Conservation (phyloP, 1,139 yeast species). For the Suhomyces chickasaworum region DNA sequence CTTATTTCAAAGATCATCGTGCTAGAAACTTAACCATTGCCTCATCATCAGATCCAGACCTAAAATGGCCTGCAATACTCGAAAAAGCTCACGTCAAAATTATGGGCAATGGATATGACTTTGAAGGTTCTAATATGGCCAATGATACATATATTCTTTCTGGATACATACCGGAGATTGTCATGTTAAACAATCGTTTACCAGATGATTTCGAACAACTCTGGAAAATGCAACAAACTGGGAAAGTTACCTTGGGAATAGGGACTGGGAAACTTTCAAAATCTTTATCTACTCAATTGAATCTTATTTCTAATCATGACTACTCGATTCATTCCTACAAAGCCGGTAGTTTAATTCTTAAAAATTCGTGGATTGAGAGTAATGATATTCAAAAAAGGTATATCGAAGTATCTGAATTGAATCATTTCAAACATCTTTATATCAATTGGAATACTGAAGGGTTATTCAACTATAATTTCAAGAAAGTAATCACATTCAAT, state of each 20-base stretch:
- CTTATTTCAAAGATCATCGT: conserved; percentile 23
- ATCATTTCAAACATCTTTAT: conserved; percentile 59
- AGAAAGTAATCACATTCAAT: conserved; percentile 39
- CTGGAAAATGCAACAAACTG: conserved; percentile 36
- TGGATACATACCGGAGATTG: conserved; percentile 77
- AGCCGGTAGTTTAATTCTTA: conserved; percentile 29
- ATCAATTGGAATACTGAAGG: conserved; percentile 63
- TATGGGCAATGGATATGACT: conserved; percentile 61
- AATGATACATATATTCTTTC: conserved; percentile 66
- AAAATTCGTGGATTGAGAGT: conserved; percentile 55
- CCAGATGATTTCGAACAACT: conserved; percentile 28
- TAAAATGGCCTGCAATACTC: conserved; percentile 70
- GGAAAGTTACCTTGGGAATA: conserved; percentile 54
- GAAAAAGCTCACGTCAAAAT: conserved; percentile 77
- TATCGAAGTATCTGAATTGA: conserved; percentile 32
- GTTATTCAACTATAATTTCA: conserved; percentile 30
- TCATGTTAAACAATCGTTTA: conserved; percentile 30
- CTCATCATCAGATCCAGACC: conserved; percentile 40
- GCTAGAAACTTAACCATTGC: conserved; percentile 33
- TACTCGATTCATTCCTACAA: conserved; percentile 47
- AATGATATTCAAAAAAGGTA: conserved; percentile 21
- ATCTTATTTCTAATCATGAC: conserved; percentile 66
- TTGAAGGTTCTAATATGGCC: conserved; percentile 77
- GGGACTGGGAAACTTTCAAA: conserved; percentile 63
- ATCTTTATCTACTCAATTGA: conserved; percentile 37